A percentile compares a stretch with the other conserved stretches of the same genome.
These are phyloP conservation scores for Xylaria venustula DNA, from an alignment of 495 filamentous ascomycete species.

Conservation along the genomic window DNA sequence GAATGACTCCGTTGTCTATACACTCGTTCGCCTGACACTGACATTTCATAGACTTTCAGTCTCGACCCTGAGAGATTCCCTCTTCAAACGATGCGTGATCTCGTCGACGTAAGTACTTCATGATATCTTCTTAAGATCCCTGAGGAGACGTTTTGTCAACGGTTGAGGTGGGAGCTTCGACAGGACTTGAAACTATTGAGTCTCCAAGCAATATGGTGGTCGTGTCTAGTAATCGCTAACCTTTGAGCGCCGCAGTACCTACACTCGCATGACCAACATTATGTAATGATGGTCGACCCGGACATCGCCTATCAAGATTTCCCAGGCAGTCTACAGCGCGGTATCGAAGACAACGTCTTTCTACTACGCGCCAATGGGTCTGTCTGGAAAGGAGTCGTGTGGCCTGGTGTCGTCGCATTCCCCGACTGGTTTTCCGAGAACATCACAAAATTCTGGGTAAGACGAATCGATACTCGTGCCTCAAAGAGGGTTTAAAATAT, in stretches of 20 bases:
- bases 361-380: slow-evolving; percentile 63
- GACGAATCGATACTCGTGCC: no score
- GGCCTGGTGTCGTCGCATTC: slow-evolving; percentile 78
- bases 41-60: slow-evolving; percentile 50
- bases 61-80: slow-evolving; percentile 74
- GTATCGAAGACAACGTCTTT: slow-evolving; percentile 61
- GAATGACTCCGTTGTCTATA: background rate
- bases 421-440: slow-evolving; percentile 81
- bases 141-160: no score
- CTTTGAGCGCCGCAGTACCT: slow-evolving; percentile 44
- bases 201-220: no score
- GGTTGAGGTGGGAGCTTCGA: no score
- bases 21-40: background rate
- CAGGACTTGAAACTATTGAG: no score
- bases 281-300: slow-evolving; percentile 87
- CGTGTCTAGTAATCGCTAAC: no score
- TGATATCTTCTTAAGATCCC: background rate
- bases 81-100: slow-evolving; percentile 60
- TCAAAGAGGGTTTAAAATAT: no score
- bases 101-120: slow-evolving; percentile 47
- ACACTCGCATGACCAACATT: slow-evolving; percentile 72
- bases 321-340: slow-evolving; percentile 57
- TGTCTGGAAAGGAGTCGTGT: slow-evolving; percentile 76
- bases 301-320: slow-evolving; percentile 72
- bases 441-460: slow-evolving; percentile 64